These are phyloP conservation scores for Xylaria sp. DNA, from an alignment of 2,329 filamentous ascomycete species.

Conservation along the genomic window DNA sequence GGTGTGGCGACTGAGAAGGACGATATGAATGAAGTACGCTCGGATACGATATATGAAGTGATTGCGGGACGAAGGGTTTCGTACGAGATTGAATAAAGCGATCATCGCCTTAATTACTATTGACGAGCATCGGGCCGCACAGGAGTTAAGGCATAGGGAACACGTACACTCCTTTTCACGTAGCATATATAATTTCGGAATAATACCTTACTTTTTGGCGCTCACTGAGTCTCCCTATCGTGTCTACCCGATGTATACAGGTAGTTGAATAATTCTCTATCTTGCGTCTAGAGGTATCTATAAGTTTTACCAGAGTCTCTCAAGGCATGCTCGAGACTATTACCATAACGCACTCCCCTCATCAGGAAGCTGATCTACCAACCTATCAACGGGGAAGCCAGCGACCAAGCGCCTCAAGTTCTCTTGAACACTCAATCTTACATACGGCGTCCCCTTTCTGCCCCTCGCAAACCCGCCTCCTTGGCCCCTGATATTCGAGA, in stretches of 20 bases:
- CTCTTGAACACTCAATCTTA: constrained; percentile 34
- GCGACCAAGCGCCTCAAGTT: constrained; percentile 30
- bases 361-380: constrained; percentile 38
- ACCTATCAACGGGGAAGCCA: constrained; percentile 12
- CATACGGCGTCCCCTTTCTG: constrained; percentile 34
- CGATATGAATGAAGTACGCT: not conserved
- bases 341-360: constrained; percentile 35
- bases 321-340: not conserved
- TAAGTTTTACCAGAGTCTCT: not conserved
- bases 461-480: constrained; percentile 34
- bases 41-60: not conserved
- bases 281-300: too few species aligned
- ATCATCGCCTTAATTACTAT: constrained; percentile 2
- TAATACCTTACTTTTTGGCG: not conserved
- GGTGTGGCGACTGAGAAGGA: not conserved
- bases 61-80: not conserved
- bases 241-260: too few species aligned
- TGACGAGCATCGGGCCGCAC: constrained; percentile 16
- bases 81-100: not conserved
- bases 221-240: not conserved
- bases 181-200: not conserved
- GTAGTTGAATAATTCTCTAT: too few species aligned
- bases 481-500: constrained; percentile 36
- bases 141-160: constrained; percentile 16
- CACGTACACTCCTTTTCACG: constrained; percentile 12